Conservation (phyloP, 345 rosid genomes). For the Dipteronia sinensis region DNA sequence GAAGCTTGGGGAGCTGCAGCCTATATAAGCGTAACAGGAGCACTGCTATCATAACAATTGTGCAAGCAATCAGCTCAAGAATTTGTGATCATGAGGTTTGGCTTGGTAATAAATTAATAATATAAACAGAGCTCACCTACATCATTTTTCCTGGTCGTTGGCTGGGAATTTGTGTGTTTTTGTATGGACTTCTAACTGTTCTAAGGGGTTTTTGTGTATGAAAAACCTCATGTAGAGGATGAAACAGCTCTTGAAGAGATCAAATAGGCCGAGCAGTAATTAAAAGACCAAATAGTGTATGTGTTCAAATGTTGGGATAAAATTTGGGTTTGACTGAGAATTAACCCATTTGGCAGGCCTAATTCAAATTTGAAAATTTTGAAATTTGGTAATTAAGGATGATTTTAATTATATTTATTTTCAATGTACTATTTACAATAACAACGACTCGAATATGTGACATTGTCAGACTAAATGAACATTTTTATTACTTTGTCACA, state of each 20-base stretch:
- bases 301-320: no score
- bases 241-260: not conserved
- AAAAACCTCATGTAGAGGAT: constrained; percentile 36
- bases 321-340: no score
- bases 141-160: constrained; percentile 69
- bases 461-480: no score
- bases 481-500: no score
- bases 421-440: no score
- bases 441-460: no score
- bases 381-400: no score
- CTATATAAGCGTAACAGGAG: constrained; percentile 60
- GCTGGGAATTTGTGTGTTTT: constrained; percentile 61
- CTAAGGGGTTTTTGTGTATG: constrained; percentile 72
- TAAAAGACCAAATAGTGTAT: no score
- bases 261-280: no score
- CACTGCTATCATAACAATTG: constrained; percentile 51
- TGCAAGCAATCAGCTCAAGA: constrained; percentile 48
- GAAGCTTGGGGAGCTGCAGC: constrained; percentile 94
- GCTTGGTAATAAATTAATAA: constrained; percentile 53
- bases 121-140: constrained; percentile 61
- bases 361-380: no score
- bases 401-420: no score
- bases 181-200: constrained; percentile 49
- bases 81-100: constrained; percentile 40
- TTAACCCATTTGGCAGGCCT: no score